These are phyloP conservation scores for Mycena sp. DNA, from an alignment of 1,284 basidiomycete species.

Conservation along the genomic window DNA sequence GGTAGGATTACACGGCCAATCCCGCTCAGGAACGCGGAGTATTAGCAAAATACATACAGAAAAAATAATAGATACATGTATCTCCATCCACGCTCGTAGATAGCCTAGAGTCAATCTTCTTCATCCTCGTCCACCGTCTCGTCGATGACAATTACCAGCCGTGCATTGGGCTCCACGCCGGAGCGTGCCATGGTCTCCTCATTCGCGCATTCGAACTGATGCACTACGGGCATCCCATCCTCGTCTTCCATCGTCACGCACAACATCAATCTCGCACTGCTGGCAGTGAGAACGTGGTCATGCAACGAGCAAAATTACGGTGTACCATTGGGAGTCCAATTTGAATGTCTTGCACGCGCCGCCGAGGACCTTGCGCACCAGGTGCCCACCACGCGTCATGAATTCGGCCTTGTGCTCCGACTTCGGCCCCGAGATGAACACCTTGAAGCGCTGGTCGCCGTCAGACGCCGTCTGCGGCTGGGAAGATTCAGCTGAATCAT, in stretches of 20 bases:
- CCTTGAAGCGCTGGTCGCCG: conserved; percentile 42
- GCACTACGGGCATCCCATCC: conserved; percentile 33
- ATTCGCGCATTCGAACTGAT: conserved; percentile 39
- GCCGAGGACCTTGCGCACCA: conserved; percentile 51
- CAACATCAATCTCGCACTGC: conserved; percentile 39
- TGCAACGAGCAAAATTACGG: conserved; percentile 10
- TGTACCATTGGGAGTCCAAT: conserved; percentile 45
- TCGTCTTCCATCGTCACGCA: conserved; percentile 34
- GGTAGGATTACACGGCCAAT: no score
- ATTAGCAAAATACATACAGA: neutral
- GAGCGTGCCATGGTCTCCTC: conserved; percentile 42
- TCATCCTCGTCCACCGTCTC: conserved; percentile 17
- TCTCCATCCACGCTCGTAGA: no score
- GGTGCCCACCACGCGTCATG: conserved; percentile 53
- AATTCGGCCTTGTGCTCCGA: conserved; percentile 49
- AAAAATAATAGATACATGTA: neutral
- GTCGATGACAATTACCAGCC: conserved; percentile 28
- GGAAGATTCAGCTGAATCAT: neutral
- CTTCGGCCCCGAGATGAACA: conserved; percentile 45
- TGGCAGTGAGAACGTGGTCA: neutral
- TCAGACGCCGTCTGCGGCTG: neutral
- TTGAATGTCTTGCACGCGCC: conserved; percentile 54
- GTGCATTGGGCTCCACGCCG: conserved; percentile 36
- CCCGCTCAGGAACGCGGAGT: neutral
- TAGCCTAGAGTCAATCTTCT: no score